These are phyloP conservation scores for Aspergillus sp. DNA, from an alignment of 2,329 filamentous ascomycete genomes.

Conservation along the genomic window DNA sequence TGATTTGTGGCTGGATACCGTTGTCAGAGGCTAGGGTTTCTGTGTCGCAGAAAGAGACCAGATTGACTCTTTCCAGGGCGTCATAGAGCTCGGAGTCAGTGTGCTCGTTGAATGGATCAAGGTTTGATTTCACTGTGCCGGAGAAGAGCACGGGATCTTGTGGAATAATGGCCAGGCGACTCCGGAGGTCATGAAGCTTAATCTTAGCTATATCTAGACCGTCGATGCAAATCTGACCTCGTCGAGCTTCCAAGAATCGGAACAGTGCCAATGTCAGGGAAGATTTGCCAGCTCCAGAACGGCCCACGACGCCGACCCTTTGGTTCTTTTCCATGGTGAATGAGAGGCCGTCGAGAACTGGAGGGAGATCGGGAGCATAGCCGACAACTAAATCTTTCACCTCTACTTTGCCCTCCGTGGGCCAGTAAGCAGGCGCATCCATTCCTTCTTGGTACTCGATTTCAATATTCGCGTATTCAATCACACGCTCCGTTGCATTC, in stretches of 20 bases:
- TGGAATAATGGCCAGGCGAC: constrained; percentile 68
- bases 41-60: constrained; percentile 45
- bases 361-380: constrained; percentile 61
- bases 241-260: constrained; percentile 15
- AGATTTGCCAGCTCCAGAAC: constrained; percentile 23
- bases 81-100: constrained; percentile 61
- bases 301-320: constrained; percentile 21
- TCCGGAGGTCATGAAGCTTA: constrained; percentile 51
- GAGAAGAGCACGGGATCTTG: constrained; percentile 77
- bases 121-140: constrained; percentile 65
- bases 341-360: constrained; percentile 12
- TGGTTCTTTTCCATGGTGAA: constrained; percentile 17
- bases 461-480: constrained; percentile 63
- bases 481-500: constrained; percentile 67
- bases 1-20: not conserved
- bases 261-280: constrained; percentile 19
- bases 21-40: constrained; percentile 9
- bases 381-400: constrained; percentile 62
- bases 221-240: constrained; percentile 19
- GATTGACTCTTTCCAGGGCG: constrained; percentile 61
- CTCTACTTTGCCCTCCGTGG: constrained; percentile 61
- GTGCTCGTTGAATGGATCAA: constrained; percentile 66
- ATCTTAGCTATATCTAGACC: constrained; percentile 41
- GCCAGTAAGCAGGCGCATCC: constrained; percentile 64
- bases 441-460: constrained; percentile 58